Evolutionary conservation across 805 yeast species (phyloP), one percentile per base, ranked within the genome.

Genomic region (Kodamaea fukazawae): DNA sequence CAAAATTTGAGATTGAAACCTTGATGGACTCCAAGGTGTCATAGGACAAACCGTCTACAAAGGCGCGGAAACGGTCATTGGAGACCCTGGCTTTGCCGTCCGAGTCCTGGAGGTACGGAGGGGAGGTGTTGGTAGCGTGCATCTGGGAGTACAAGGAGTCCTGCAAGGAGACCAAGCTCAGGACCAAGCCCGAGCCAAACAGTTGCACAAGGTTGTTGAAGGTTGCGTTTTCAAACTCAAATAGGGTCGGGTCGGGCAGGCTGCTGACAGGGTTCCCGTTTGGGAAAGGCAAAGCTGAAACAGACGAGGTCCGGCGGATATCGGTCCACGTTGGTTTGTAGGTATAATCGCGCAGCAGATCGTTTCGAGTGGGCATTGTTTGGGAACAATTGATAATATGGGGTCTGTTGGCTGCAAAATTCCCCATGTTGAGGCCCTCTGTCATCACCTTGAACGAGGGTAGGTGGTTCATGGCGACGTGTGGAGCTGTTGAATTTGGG

Each of bases 21-120:
- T 37, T 18, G 36, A 32, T 23, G 8, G 22, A 10, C 11, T 38
- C 42, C 13, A 30, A 16, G 17, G 14, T 17, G n/a, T 38, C 42
- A 29, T 32, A 38, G 2, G 36, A 36, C 7, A 38, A 8, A 29
- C 18, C 20, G 10, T 29, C 32, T 4, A 38, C 29, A 17, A 38
- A 38, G 4, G 15, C 18, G 12, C 28, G 25, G 23, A 38, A 38
- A 11, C 12, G 22, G 13, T 26, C 32, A 10, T 26, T 25, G 12
- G 34, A 36, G 30, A 36, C 12, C 11, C 11, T 26, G 20, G n/a
- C 14, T 34, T 34, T 20, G 8, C 23, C 23, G 8, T 20, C 23
- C 8, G 23, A 8, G 23, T 20, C 23, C 8, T 6, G 7, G 23
- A 8, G 7, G 8, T 20, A 20, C 5, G 23, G 8, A 20, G 23